These are phyloP conservation scores for Odonthalia washingtoniensis DNA, from an alignment of 31 red algal genomes.

Conservation along the genomic window DNA sequence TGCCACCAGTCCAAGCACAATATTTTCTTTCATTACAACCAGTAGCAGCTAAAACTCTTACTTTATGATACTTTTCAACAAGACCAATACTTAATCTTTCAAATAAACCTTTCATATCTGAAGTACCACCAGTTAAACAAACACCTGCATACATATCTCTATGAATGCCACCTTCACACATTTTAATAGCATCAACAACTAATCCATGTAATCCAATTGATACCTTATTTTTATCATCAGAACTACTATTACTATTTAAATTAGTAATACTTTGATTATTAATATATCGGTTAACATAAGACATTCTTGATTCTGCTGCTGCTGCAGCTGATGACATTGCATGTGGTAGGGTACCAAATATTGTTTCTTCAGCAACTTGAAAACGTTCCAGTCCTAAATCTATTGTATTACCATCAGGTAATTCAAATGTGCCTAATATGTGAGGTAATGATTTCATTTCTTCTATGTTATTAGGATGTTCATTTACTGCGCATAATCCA, in stretches of 20 bases:
- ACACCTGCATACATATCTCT: constrained; percentile 92
- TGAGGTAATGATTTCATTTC: constrained; percentile 51
- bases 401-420: constrained; percentile 87
- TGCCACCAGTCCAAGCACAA: constrained; percentile 90
- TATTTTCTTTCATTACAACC: constrained; percentile 76
- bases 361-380: constrained; percentile 56
- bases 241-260: too few relatives aligned
- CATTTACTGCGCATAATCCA: constrained; percentile 70
- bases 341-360: constrained; percentile 72
- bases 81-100: constrained; percentile 77
- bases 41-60: constrained; percentile 76
- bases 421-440: constrained; percentile 55
- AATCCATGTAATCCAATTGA: constrained; percentile 72
- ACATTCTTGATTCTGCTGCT: constrained; percentile 43
- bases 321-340: constrained; percentile 37
- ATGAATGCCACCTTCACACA: constrained; percentile 78
- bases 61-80: constrained; percentile 62
- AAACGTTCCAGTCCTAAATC: constrained; percentile 76
- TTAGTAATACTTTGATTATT: constrained; percentile 49
- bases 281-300: constrained; percentile 68
- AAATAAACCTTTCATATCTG: constrained; percentile 79
- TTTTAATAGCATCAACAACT: constrained; percentile 76
- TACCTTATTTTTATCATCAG: constrained; percentile 30
- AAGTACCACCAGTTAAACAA: constrained; percentile 90
- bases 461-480: constrained; percentile 35